Base-by-base conservation (phyloP, 2,329 filamentous ascomycete species). In the Lachnellula occidentalis region DNA sequence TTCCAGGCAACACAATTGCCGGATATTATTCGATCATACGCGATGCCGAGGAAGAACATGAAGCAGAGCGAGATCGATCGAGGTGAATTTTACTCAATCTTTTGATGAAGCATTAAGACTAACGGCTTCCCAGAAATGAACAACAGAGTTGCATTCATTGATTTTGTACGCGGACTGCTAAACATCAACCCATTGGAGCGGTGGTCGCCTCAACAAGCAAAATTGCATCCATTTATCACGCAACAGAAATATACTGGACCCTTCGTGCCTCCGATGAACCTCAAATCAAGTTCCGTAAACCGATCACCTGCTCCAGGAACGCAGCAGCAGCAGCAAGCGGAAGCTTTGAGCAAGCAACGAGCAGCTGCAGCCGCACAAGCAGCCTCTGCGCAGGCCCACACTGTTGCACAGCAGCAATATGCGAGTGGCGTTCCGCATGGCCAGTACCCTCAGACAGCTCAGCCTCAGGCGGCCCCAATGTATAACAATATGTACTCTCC, bases 41-140 rank as follows among this genome's bases (percentile, higher is more conserved):
- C 94, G 5, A 96, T 99, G 92, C 94, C 94, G 47, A 82, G 94
- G 67, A 99, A 99, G 76, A 96, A 96, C 68, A 99, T 99, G 94
- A 99, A 99, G 76, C 91, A 88, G 71, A 88, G 85, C 64, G 94
- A 99, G 73, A 87, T 99, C 61, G 94, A 99, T 66, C 78, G 94
- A 88, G 94, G 94, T 96, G 77, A 68, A 80, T 69, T 15, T 58
- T 45, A 55, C 59, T 68, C 34, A 12, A 43, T 5, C 15, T 36
- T 11, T 42, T 14, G 14, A 27, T 24, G 34, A 22, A 12, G 22
- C 17, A 7, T 51, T 45, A 49, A 56, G 22, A 24, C 54, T 60
- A 58, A 65, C 48, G 11, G 37, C 15, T 39, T 41, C 15, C 14
- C 68, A 99, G 94, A 99, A 85, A 95, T 99, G 87, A 95, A 94